phyloP scores from a whole-genome alignment of 305 asterid genomes.

The Solanum hybrid region DNA sequence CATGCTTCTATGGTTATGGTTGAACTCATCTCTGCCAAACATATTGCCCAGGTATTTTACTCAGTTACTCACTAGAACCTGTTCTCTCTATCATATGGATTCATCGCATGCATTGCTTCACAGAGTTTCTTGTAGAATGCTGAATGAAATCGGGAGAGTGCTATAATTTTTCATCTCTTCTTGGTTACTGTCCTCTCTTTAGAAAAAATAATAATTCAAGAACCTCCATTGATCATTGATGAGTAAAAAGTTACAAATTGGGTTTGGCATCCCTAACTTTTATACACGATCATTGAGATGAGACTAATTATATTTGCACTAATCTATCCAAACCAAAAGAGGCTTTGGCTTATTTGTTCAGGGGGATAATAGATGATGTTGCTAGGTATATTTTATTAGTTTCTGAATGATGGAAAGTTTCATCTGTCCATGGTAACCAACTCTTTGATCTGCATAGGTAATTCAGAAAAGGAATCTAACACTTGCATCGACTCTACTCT shows the following conservation, averaged over 20 bases:
- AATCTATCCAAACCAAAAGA: background rate
- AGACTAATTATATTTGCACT: background rate
- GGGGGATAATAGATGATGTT: background rate
- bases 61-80: background rate
- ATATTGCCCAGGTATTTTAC: conserved; percentile 84
- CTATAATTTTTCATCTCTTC: background rate
- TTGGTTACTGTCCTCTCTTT: background rate
- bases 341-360: background rate
- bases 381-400: background rate
- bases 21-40: conserved; percentile 82
- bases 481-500: background rate
- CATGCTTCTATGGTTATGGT: conserved; percentile 99
- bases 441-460: background rate
- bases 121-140: background rate
- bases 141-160: background rate
- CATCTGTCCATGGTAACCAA: background rate
- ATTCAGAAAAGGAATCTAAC: background rate
- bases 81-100: background rate
- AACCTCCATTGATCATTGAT: background rate
- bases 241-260: background rate
- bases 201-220: background rate
- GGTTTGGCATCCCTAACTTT: background rate
- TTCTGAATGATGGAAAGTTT: background rate
- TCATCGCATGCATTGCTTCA: background rate
- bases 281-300: background rate